A percentile compares a stretch with the other conserved stretches of the same genome.
Evolutionary conservation across 1,284 basidiomycete species (phyloP).

Genomic region (Grifola frondosa): DNA sequence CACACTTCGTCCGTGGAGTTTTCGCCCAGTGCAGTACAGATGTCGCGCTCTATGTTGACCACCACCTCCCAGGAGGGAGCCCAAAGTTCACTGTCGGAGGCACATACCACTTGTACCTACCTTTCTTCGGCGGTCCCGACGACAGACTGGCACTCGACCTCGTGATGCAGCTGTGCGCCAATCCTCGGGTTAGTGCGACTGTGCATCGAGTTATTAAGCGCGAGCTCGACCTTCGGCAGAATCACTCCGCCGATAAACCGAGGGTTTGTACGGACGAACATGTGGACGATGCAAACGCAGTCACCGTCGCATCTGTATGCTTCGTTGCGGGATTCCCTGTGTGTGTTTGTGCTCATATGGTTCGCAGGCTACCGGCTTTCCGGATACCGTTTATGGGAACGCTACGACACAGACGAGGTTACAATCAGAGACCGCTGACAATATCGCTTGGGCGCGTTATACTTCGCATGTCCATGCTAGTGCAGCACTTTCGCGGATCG

Average conservation of each 20-base stretch:
- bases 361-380: constrained; percentile 31
- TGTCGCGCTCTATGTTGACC: constrained; percentile 72
- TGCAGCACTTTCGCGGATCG: constrained; percentile 48
- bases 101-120: constrained; percentile 55
- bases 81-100: constrained; percentile 27
- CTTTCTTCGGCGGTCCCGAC: constrained; percentile 74
- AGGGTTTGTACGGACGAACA: constrained; percentile 25
- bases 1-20: constrained; percentile 60
- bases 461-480: constrained; percentile 33
- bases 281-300: constrained; percentile 32
- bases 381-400: constrained; percentile 47
- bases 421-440: constrained; percentile 48
- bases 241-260: constrained; percentile 24
- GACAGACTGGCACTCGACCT: constrained; percentile 62
- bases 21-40: constrained; percentile 52
- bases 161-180: constrained; percentile 57
- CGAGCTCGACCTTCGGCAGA: constrained; percentile 32
- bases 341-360: constrained; percentile 2
- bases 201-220: constrained; percentile 61
- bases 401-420: constrained; percentile 40
- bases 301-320: constrained; percentile 48
- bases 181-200: constrained; percentile 50
- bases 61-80: constrained; percentile 41
- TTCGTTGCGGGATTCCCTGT: not conserved
- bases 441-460: constrained; percentile 42